Evolutionary conservation across 768 basidiomycete species (phyloP).

Genomic region (Boletus rubescentipes): DNA sequence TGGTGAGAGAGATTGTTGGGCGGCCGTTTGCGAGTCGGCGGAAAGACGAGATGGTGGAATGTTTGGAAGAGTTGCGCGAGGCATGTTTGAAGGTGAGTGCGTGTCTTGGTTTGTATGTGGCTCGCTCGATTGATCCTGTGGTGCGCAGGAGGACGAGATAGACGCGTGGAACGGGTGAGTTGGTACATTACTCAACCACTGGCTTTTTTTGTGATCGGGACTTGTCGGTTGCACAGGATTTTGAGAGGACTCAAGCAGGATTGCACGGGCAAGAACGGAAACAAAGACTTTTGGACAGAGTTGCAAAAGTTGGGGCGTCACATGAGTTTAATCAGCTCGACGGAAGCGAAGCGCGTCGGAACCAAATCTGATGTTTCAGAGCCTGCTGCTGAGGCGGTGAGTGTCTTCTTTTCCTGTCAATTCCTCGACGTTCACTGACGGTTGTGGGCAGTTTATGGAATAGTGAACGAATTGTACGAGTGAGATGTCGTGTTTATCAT

Average conservation of each 20-base stretch:
- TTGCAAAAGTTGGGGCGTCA: slow-evolving; percentile 49
- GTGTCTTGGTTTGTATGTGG: background rate
- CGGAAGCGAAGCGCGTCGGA: slow-evolving; percentile 60
- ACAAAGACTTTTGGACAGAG: slow-evolving; percentile 65
- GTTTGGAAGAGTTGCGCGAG: slow-evolving; percentile 65
- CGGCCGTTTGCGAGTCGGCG: slow-evolving; percentile 71
- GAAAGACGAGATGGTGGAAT: slow-evolving; percentile 68
- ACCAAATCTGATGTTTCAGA: slow-evolving; percentile 59
- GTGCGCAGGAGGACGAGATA: slow-evolving; percentile 71
- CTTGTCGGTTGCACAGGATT: slow-evolving; percentile 45
- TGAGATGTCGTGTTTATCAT: background rate
- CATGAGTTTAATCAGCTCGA: slow-evolving; percentile 59
- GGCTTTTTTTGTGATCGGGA: background rate
- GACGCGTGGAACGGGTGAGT: slow-evolving; percentile 77
- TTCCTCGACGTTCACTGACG: background rate
- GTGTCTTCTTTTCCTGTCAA: slow-evolving; percentile 11
- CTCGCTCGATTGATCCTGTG: background rate
- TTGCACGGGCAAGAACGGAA: slow-evolving; percentile 57
- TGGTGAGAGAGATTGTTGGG: slow-evolving; percentile 68
- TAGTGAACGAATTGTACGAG: slow-evolving; percentile 8
- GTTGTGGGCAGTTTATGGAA: slow-evolving; percentile 22
- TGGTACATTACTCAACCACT: background rate
- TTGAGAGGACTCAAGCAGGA: slow-evolving; percentile 54
- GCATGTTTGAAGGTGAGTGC: slow-evolving; percentile 59
- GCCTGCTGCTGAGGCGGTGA: slow-evolving; percentile 52